Evolutionary conservation across 2,329 filamentous ascomycete genomes (phyloP).

Genomic region (Alternaria panax): DNA sequence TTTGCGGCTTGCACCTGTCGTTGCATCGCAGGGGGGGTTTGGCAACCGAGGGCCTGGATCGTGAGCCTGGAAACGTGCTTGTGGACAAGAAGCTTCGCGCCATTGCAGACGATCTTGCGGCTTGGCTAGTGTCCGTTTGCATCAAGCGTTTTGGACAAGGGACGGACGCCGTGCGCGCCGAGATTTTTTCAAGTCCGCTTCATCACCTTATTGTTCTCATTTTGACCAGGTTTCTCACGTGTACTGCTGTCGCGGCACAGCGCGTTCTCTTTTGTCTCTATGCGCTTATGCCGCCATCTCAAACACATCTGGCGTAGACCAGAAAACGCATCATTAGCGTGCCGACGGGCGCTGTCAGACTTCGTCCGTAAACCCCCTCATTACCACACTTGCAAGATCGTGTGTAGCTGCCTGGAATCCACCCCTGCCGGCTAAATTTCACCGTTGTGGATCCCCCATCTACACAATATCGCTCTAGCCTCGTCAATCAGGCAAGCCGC

Average conservation of each 20-base stretch:
- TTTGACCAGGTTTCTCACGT: background rate
- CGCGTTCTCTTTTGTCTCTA: background rate
- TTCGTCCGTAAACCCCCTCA: background rate
- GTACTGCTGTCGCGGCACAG: background rate
- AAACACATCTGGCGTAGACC: background rate
- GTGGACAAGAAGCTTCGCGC: background rate
- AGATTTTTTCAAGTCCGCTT: background rate
- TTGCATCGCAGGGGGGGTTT: slow-evolving; percentile 6
- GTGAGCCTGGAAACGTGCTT: background rate
- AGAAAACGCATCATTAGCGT: background rate
- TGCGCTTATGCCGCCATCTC: background rate
- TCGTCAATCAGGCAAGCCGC: background rate
- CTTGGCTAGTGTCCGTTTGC: background rate
- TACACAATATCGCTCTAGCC: background rate
- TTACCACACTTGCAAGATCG: background rate
- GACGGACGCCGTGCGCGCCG: slow-evolving; percentile 1
- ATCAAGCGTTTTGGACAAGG: background rate
- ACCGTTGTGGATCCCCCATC: background rate
- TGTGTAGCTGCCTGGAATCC: background rate
- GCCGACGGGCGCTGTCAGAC: background rate
- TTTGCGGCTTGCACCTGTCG: slow-evolving; percentile 6
- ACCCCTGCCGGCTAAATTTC: background rate
- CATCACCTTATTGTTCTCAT: background rate
- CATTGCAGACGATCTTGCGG: slow-evolving; percentile 6
- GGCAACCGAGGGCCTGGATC: background rate